Evolutionary conservation across 2,329 filamentous ascomycete genomes (phyloP), one percentile per base, ranked within the genome.

Genomic region (Trichoderma lentiforme): DNA sequence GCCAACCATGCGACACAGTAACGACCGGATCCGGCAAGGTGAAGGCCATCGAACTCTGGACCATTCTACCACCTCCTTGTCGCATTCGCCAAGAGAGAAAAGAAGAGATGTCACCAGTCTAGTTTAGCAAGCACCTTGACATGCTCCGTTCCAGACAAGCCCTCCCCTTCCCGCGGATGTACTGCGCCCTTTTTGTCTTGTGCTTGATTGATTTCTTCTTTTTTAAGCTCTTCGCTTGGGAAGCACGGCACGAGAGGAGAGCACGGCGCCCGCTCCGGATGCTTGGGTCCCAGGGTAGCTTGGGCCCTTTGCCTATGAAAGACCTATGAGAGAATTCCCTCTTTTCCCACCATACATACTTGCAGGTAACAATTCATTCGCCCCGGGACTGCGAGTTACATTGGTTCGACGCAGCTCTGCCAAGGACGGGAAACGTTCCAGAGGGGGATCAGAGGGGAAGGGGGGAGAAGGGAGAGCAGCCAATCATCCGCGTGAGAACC

Each of bases 401-500:
- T 36, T 61, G 15, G n/a, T 39, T 26, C n/a, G 12, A 39, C 5
- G 14, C 53, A 67, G 47, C 64, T 67, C 47, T 67, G 56, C 47
- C 30, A 39, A 39, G 51, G 51, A 43, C 34, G 34, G 51, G 53
- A 60, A 24, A 36, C 57, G 65, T 58, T 21, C 5, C 24, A 39
- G 65, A 58, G 53, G 36, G 36, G 34, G 28, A 26, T 26, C 15
- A 36, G 26, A 12, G 58, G 32, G 30, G 47, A 12, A 24, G 21
- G 58, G 30, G 32, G 14, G 18, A 21, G 57, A 56, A 26, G 62
- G 12, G 39, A 18, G 14, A 43, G 60, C 34, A 47, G 30, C 51
- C 62, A 60, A 71, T 64, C 62, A 60, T 61, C 53, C 53, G 47
- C 32, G 63, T 67, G 70, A 71, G 70, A 71, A 71, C 70, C 62